A percentile compares a stretch with the other conserved stretches of the same genome.
Conservation (phyloP, 129 eudicot species). For the Heracleum sosnowskyi region DNA sequence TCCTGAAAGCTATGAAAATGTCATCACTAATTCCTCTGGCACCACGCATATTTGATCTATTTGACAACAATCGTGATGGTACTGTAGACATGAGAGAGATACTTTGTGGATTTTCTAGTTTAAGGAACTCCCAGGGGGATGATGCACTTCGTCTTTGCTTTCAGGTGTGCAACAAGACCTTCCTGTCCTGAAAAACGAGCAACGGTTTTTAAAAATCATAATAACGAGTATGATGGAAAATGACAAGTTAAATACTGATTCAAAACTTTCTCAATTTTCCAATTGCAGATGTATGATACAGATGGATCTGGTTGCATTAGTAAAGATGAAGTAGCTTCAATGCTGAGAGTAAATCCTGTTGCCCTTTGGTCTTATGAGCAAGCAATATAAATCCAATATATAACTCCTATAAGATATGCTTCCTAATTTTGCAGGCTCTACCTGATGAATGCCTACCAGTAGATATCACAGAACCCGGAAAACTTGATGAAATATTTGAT, state of each 20-base stretch:
- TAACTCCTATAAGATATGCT: background rate
- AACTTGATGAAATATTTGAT: conserved; percentile 75
- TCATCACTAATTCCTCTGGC: conserved; percentile 58
- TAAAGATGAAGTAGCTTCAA: conserved; percentile 78
- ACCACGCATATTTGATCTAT: conserved; percentile 60
- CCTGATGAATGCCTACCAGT: conserved; percentile 71
- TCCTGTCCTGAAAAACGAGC: background rate
- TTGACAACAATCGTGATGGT: conserved; percentile 73
- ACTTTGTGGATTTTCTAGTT: conserved; percentile 68
- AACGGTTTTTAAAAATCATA: no score
- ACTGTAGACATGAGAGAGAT: conserved; percentile 87
- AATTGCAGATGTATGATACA: conserved; percentile 64
- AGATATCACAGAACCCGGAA: conserved; percentile 76
- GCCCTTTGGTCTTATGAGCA: no score
- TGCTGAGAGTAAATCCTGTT: conserved; percentile 53
- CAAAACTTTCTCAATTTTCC: background rate
- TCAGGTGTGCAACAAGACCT: conserved; percentile 34
- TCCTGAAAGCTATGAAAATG: conserved; percentile 72
- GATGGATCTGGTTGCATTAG: conserved; percentile 87
- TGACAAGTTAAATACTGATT: background rate
- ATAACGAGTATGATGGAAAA: background rate
- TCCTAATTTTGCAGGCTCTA: conserved; percentile 34
- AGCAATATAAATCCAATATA: background rate
- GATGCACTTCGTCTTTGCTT: conserved; percentile 82
- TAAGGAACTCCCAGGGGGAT: conserved; percentile 64